Percentiles rank a stretch among this genome's conserved stretches.
phyloP scores from a whole-genome alignment of 371 early-diverging fungal species.

The Dichotomocladium elegans region DNA sequence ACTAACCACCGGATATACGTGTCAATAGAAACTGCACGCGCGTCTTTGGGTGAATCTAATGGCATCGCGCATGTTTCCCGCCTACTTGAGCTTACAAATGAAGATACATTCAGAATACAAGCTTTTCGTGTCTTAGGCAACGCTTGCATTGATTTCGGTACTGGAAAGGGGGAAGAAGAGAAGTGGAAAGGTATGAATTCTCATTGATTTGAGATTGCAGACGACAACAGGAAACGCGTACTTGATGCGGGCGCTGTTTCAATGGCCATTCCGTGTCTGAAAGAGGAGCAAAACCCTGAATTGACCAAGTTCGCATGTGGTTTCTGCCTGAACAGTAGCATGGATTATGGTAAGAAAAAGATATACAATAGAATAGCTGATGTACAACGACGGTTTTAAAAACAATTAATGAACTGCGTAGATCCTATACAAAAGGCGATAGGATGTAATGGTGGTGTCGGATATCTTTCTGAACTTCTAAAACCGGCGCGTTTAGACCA shows the following conservation, averaged over 20 bases:
- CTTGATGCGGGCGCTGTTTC: slow-evolving; percentile 48
- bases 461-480: slow-evolving; percentile 29
- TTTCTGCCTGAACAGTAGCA: slow-evolving; percentile 69
- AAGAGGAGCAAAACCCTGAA: slow-evolving; percentile 25
- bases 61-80: slow-evolving; percentile 30
- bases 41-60: slow-evolving; percentile 43
- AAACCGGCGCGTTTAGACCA: slow-evolving; percentile 29
- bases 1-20: too few relatives aligned
- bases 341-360: slow-evolving; percentile 64
- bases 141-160: slow-evolving; percentile 78
- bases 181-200: neutral
- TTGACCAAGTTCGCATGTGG: slow-evolving; percentile 61
- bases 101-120: slow-evolving; percentile 47
- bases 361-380: too few relatives aligned
- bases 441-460: slow-evolving; percentile 23
- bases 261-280: slow-evolving; percentile 38
- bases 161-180: neutral
- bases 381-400: too few relatives aligned
- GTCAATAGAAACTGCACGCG: slow-evolving; percentile 42
- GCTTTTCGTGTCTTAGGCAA: slow-evolving; percentile 72
- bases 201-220: slow-evolving; percentile 23
- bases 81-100: slow-evolving; percentile 24
- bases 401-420: too few relatives aligned
- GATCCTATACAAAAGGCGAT: neutral
- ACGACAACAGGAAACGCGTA: slow-evolving; percentile 62